phyloP scores from a whole-genome alignment of 1,139 yeast species.

The Hanseniaspora gamundiae region DNA sequence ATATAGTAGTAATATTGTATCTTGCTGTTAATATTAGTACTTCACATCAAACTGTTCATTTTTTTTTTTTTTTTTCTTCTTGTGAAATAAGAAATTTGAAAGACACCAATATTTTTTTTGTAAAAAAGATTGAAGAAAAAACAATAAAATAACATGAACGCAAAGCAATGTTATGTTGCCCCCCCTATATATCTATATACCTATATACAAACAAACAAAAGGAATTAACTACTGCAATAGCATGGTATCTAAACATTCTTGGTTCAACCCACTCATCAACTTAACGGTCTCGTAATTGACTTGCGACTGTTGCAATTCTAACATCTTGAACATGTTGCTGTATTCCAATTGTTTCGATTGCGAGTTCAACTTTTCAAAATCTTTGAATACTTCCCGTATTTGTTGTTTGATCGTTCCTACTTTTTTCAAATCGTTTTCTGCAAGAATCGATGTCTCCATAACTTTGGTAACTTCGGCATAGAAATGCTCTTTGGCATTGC shows the following conservation, averaged over 20 bases:
- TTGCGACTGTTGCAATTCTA: neutral
- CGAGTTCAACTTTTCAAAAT: neutral
- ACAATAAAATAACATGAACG: too few relatives aligned
- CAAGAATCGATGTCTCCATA: neutral
- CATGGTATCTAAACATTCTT: neutral
- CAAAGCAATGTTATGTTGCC: too few relatives aligned
- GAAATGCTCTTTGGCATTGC: neutral
- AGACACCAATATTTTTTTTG: neutral
- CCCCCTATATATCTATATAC: too few relatives aligned
- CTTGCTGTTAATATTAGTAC: too few relatives aligned
- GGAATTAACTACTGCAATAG: too few relatives aligned
- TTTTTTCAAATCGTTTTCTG: neutral
- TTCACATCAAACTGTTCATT: too few relatives aligned
- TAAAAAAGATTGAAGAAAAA: neutral
- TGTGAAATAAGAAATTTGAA: neutral
- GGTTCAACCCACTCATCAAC: neutral
- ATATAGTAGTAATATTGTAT: too few relatives aligned
- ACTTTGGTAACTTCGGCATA: neutral
- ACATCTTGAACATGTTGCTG: neutral
- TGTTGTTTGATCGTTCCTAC: neutral
- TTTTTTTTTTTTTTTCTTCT: neutral
- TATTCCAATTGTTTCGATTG: neutral
- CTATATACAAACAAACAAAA: too few relatives aligned
- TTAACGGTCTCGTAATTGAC: neutral
- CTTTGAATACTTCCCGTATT: neutral